Evolutionary conservation across 2,329 filamentous ascomycete genomes (phyloP).

Genomic region (Dactylellina drechsleri): DNA sequence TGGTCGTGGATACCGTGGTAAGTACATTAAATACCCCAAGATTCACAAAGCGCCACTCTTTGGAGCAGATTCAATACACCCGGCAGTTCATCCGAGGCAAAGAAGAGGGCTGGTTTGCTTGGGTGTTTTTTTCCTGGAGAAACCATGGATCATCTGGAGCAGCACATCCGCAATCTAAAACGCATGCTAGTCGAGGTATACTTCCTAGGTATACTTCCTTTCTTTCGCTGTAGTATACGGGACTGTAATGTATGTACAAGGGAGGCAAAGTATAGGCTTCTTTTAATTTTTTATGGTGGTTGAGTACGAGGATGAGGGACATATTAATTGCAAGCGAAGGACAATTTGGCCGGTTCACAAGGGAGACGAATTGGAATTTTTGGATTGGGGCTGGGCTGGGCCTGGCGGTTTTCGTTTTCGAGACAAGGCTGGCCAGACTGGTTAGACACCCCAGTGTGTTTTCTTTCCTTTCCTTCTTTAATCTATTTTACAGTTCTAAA

Average conservation of each 20-base stretch:
- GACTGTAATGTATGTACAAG: not conserved
- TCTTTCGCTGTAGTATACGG: not conserved
- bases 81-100: conserved; percentile 20
- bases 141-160: conserved; percentile 4
- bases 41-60: conserved; percentile 6
- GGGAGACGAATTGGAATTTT: no score
- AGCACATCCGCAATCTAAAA: conserved; percentile 10
- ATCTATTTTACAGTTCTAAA: not conserved
- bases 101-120: not conserved
- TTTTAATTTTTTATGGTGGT: not conserved
- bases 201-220: not conserved
- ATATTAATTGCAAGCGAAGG: not conserved
- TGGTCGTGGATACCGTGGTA: not conserved
- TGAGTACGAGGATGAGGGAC: not conserved
- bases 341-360: conserved; percentile 16
- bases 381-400: no score
- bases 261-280: not conserved
- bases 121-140: conserved; percentile 20
- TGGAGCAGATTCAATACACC: conserved; percentile 10
- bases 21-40: not conserved
- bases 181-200: not conserved
- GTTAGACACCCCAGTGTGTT: not conserved
- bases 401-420: no score
- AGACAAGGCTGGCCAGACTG: no score
- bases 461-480: not conserved